phyloP scores from a whole-genome alignment of 345 rosid genomes.

The Eutrema heterophyllum region DNA sequence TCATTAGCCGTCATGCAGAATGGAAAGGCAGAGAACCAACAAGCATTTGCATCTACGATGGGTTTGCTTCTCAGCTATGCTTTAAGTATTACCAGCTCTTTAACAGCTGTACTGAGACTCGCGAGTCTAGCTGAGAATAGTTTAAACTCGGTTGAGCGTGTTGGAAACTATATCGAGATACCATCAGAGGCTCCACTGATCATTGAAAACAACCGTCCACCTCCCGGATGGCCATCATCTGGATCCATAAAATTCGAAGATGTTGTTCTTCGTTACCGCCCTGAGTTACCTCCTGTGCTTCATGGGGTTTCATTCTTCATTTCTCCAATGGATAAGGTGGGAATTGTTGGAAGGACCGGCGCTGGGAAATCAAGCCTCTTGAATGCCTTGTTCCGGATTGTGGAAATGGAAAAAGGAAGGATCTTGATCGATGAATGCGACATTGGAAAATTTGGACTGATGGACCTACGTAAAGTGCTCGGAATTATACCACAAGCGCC shows the following conservation, averaged over 20 bases:
- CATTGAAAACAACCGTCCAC: conserved; percentile 84
- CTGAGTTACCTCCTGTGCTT: conserved; percentile 90
- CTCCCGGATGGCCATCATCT: conserved; percentile 99
- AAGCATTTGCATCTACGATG: conserved; percentile 92
- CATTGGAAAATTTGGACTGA: conserved; percentile 70
- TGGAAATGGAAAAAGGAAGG: conserved; percentile 92
- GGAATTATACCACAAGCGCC: conserved; percentile 99
- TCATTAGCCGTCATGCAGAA: conserved; percentile 97
- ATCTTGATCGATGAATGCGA: conserved; percentile 82
- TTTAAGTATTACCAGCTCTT: conserved; percentile 72
- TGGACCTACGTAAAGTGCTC: conserved; percentile 91
- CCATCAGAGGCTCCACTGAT: conserved; percentile 86
- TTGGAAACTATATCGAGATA: conserved; percentile 76
- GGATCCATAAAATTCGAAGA: conserved; percentile 88
- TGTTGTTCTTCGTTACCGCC: conserved; percentile 90
- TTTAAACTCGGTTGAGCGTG: conserved; percentile 92
- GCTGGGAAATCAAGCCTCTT: conserved; percentile 99
- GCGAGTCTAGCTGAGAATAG: conserved; percentile 99
- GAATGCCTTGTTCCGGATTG: conserved; percentile 90
- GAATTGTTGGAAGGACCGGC: conserved; percentile 98
- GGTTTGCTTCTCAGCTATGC: conserved; percentile 99
- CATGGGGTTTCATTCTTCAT: conserved; percentile 79
- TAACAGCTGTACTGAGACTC: conserved; percentile 87
- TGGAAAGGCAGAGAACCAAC: conserved; percentile 78
- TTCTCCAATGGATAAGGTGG: conserved; percentile 90